Conservation (phyloP, 2,329 filamentous ascomycete genomes). For the Clarireedia sp. region DNA sequence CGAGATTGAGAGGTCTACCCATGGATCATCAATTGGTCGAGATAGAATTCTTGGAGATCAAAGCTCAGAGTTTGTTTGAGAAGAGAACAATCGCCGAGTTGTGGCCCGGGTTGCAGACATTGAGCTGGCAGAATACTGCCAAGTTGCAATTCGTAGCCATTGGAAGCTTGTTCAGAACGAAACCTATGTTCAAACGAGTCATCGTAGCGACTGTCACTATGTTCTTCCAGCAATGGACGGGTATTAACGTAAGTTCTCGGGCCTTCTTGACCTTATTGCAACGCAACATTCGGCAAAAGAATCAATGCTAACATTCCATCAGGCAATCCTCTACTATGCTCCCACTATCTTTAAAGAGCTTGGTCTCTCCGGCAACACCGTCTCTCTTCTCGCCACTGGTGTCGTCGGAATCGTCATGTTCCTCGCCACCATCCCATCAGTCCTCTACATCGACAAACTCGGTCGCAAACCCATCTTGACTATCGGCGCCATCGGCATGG, state of each 20-base stretch:
- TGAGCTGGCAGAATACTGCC: slow-evolving; percentile 54
- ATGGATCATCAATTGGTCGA: slow-evolving; percentile 60
- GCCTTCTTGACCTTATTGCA: not conserved
- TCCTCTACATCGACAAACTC: slow-evolving; percentile 56
- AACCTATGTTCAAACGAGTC: slow-evolving; percentile 59
- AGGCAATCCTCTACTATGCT: slow-evolving; percentile 34
- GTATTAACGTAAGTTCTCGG: slow-evolving; percentile 33
- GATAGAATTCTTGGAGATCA: slow-evolving; percentile 76
- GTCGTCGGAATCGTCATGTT: slow-evolving; percentile 67
- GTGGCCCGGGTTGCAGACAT: slow-evolving; percentile 56
- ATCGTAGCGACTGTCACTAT: slow-evolving; percentile 55
- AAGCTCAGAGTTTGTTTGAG: slow-evolving; percentile 70
- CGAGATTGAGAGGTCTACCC: slow-evolving; percentile 53
- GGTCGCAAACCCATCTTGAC: slow-evolving; percentile 56
- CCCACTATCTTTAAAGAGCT: slow-evolving; percentile 41
- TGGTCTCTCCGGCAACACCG: slow-evolving; percentile 37
- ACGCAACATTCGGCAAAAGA: not conserved
- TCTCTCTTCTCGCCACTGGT: slow-evolving; percentile 58
- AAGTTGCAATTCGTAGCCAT: slow-evolving; percentile 64
- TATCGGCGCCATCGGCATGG: slow-evolving; percentile 60
- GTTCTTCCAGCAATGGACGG: slow-evolving; percentile 49
- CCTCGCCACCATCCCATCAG: slow-evolving; percentile 56
- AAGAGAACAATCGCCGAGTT: slow-evolving; percentile 60
- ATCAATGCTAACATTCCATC: not conserved
- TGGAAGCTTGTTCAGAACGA: slow-evolving; percentile 54